These are phyloP conservation scores for Phoenix dactylifera DNA, from an alignment of 176 grass and related monocot species.

Conservation along the genomic window DNA sequence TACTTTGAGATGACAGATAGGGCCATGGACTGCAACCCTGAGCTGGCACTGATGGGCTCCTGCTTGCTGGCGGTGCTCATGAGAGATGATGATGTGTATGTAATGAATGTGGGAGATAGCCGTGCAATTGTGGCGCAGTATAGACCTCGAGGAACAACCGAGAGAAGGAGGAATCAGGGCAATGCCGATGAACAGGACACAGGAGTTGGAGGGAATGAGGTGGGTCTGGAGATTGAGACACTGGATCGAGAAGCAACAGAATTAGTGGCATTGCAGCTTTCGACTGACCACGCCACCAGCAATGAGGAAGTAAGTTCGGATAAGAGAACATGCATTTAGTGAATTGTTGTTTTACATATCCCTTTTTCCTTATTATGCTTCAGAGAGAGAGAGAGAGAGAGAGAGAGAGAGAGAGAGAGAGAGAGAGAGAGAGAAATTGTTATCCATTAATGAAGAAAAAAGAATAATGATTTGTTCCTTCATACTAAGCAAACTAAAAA, in stretches of 20 bases:
- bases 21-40: constrained; percentile 65
- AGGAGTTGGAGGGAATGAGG: constrained; percentile 19
- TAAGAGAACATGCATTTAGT: too few species aligned
- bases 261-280: constrained; percentile 60
- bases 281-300: constrained; percentile 77
- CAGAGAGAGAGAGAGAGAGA: too few species aligned
- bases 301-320: constrained; percentile 53
- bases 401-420: too few species aligned
- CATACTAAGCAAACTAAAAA: too few species aligned
- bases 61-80: constrained; percentile 73
- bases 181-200: too few species aligned
- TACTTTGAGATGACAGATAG: constrained; percentile 73
- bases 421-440: too few species aligned
- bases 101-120: constrained; percentile 97
- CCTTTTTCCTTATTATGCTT: constrained; percentile 10
- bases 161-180: too few species aligned
- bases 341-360: too few species aligned
- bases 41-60: constrained; percentile 73
- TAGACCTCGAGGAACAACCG: not conserved
- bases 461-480: too few species aligned
- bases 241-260: constrained; percentile 23
- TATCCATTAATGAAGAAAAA: too few species aligned
- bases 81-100: constrained; percentile 82
- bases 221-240: constrained; percentile 37
- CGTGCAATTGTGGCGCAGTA: constrained; percentile 59